These are phyloP conservation scores for Senecio squalidus DNA, from an alignment of 140 eudicot genomes.

Conservation along the genomic window DNA sequence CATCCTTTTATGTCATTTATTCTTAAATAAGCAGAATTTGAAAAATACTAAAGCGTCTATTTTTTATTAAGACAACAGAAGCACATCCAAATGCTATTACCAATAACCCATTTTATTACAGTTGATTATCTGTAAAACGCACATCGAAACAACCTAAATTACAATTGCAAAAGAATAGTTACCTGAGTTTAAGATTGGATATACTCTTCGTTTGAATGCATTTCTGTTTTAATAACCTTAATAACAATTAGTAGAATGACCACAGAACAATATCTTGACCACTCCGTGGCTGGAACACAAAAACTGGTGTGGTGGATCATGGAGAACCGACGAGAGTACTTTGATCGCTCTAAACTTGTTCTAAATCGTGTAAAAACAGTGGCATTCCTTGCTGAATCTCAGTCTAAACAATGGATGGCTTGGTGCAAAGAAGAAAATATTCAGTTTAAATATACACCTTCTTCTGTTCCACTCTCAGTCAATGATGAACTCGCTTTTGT, in stretches of 20 bases:
- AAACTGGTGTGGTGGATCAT: slow-evolving; percentile 98
- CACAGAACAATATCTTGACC: slow-evolving; percentile 75
- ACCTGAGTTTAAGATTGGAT: background rate
- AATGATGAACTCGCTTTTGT: slow-evolving; percentile 91
- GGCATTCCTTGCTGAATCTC: slow-evolving; percentile 72
- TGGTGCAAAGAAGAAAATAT: slow-evolving; percentile 94
- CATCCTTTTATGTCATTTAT: no score
- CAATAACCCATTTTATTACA: no score
- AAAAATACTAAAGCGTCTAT: no score
- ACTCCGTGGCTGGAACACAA: slow-evolving; percentile 77
- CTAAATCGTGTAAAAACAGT: slow-evolving; percentile 78
- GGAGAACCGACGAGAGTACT: slow-evolving; percentile 95
- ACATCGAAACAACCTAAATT: no score
- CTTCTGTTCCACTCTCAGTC: slow-evolving; percentile 78
- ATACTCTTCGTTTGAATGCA: background rate
- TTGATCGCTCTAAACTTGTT: slow-evolving; percentile 71
- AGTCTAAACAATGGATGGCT: slow-evolving; percentile 84
- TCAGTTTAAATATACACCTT: slow-evolving; percentile 45
- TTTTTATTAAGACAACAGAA: no score
- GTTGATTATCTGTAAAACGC: no score
- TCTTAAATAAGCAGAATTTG: no score
- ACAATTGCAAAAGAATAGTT: background rate
- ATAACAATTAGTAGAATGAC: slow-evolving; percentile 9
- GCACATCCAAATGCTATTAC: no score
- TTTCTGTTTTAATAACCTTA: background rate